Evolutionary conservation across 345 rosid genomes (phyloP), one percentile per base, ranked within the genome.

Genomic region (Eucalyptus marginata): DNA sequence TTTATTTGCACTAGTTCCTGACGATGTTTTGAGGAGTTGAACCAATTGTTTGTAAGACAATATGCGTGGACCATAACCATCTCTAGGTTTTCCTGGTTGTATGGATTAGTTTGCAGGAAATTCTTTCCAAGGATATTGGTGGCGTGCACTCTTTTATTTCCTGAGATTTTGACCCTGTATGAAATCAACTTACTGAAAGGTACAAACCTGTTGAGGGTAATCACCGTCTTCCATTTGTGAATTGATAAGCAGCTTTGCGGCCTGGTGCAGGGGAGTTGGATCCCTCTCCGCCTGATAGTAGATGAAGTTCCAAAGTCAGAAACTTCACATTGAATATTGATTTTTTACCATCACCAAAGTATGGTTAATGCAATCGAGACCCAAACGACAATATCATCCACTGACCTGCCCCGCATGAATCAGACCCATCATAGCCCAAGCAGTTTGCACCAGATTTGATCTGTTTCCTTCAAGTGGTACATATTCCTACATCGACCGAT

Each of bases 161-260:
- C 43, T 29, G 20, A n/a, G 40, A 14, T 6, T 12, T 62, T 29
- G 5, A 62, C 33, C 36, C 36, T 66, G 20, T 15, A n/a, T 31
- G 22, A 31, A 15, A 66, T 31, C 79, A 15, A n/a, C 8, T n/a
- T 66, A 15, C 20, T 14, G 79, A 66, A 15, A 66, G 79, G 22
- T 51, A 27, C 44, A 29, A 87, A 94, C 95, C 95, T 93, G 91
- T 51, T 93, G 94, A 2, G 99, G 98, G 62, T 94, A 97, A 87
- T 93, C 95, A 20, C 98, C 98, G 86, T 92, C 91, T 56, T 91
- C 95, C 51, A 89, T 31, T 59, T 96, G 98, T 29, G 96, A 95
- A 91, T 93, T 96, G 90, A 97, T 96, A 87, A 97, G 87, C 52
- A 96, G 88, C 88, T 93, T 97, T 27, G 94, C 97, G 27, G 94